Base-by-base conservation (phyloP, 2,329 filamentous ascomycete genomes). In the Camillea tinctor region DNA sequence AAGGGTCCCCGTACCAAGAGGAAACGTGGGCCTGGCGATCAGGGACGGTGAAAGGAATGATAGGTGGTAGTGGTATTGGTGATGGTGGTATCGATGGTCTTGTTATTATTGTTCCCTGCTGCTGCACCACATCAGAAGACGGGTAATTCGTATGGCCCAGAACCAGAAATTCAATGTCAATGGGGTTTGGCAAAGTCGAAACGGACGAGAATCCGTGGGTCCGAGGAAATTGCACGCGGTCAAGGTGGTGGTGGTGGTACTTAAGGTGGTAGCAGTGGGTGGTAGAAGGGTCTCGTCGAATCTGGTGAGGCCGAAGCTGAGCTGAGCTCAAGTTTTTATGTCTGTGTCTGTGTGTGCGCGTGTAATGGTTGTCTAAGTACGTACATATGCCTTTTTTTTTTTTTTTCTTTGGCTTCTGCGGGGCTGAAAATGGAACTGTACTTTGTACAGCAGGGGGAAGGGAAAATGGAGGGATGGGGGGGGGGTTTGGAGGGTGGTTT, bases 111-210 rank as follows among this genome's bases (percentile, higher is more conserved):
- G 26, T 7, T n/a, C 26, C 2, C 26, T 30, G 26, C 26, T 30
- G 26, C 26, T 30, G 26, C 26, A 30, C 26, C 26, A 30, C 26
- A 30, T 30, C 2, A 30, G 59, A 57, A 40, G 59, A 63, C 57
- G 61, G 22, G 60, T 48, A 58, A n/a, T 55, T 50, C 61, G 62
- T 64, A 60, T 64, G 58, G 60, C 61, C 55, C 60, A 54, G 59
- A 60, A 64, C 61, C 60, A 60, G 58, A 63, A 57, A 54, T n/a
- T n/a, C n/a, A n/a, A n/a, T n/a, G n/a, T 59, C 54, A 61, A 59
- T 56, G 59, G 59, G 44, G 58, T 56, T 59, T 60, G 26, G 59
- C 56, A 20, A 55, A 57, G 30, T 66, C 60, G 64, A 60, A 50
- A 60, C 56, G 51, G 60, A 61, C 57, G 53, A 55, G 60, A 60